Evolutionary conservation across 805 yeast genomes (phyloP), one percentile per base, ranked within the genome.

Genomic region (Ogataea salicorniae): DNA sequence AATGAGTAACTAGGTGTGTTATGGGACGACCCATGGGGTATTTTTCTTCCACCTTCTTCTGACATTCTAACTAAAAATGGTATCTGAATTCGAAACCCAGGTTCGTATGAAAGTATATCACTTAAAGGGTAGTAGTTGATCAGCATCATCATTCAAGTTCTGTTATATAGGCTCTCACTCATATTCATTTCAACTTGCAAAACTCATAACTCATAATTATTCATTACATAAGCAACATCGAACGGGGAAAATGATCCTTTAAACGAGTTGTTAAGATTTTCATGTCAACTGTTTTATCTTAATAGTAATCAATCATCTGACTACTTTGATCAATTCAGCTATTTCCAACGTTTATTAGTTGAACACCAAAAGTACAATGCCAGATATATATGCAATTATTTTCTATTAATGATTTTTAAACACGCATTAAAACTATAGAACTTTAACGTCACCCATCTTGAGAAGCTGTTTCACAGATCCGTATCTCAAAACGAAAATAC

Each of bases 401-500:
- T 14, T 18, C 16, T 37, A 20, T 37, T 20, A 6, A 22, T 37
- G 15, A 37, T 20, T 14, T 20, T 8, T 14, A 18, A 37, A 26
- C 4, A 26, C 13, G 31, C 31, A 9, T 11, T 26, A 2, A 11
- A 39, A n/a, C 41, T 39, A 78, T 51, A 78, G 66, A 41, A 78
- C 62, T 37, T 67, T 68, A 4, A 75, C 74, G 37, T 68, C 72
- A 2, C 75, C 77, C 2, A 64, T 66, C 22, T 55, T 57, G 5
- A 80, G 56, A 39, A 70, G 64, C 22, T 64, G 67, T 45, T 71
- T 59, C 6, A 81, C 69, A 0, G 78, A 76, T 5, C 75, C 74
- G 66, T 88, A 91, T 46, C 87, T 73, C 66, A 88, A 73, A 43
- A 86, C 87, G 60, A 87, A 89, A 5, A 90, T 79, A 36, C 88